A percentile compares a stretch with the other conserved stretches of the same genome.
Evolutionary conservation across 2,329 filamentous ascomycete species (phyloP).

Genomic region (Colletotrichum acutatum): DNA sequence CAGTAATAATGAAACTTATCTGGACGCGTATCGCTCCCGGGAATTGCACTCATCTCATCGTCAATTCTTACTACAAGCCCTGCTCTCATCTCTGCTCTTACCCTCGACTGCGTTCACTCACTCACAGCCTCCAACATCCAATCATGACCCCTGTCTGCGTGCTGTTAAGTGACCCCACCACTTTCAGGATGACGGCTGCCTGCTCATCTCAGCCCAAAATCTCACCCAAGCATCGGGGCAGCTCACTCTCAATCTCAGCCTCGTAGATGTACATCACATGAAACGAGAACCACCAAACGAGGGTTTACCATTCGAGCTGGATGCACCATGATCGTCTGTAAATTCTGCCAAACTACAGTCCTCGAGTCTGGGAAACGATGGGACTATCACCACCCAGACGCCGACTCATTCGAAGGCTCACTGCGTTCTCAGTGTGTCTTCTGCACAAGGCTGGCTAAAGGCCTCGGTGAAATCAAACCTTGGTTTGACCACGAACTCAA

Average conservation of each 20-base stretch:
- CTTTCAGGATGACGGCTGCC: background rate
- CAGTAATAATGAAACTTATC: no score
- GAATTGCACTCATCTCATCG: background rate
- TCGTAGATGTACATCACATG: background rate
- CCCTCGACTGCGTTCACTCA: no score
- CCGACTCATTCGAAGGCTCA: background rate
- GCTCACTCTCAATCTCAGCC: background rate
- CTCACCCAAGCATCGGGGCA: background rate
- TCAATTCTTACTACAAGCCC: no score
- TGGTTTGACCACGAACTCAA: background rate
- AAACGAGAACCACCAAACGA: background rate
- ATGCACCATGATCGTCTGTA: background rate
- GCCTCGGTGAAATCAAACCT: background rate
- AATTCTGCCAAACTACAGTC: background rate
- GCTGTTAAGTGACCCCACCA: background rate
- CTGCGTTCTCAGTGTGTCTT: background rate
- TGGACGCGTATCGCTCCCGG: background rate
- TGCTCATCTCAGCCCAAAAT: background rate
- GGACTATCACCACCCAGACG: constrained; percentile 8
- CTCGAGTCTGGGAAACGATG: background rate
- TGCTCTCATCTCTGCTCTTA: no score
- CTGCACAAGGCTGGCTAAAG: background rate
- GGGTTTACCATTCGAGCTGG: background rate
- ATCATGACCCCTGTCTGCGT: background rate
- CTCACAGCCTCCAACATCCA: background rate